phyloP scores from a whole-genome alignment of 805 yeast species.

The Sungouiozyma ichnusensis region DNA sequence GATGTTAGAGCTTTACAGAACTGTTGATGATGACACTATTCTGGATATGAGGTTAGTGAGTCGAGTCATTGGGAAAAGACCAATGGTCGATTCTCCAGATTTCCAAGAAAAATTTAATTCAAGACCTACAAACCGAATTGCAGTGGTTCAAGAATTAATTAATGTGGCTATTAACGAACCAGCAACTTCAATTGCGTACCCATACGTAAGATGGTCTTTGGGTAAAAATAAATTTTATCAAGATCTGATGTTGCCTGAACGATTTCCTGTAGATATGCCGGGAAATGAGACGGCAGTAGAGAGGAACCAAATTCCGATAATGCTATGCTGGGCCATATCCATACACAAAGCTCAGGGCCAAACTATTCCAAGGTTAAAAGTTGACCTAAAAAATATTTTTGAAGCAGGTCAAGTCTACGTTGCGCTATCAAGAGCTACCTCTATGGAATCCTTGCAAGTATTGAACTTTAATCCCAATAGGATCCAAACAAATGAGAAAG shows the following conservation, averaged over 20 bases:
- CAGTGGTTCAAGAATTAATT: constrained; percentile 10
- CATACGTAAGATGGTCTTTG: constrained; percentile 28
- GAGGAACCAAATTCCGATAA: constrained; percentile 56
- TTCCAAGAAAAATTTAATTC: constrained; percentile 18
- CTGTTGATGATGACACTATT: constrained; percentile 21
- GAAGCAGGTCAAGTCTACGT: constrained; percentile 82
- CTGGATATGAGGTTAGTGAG: constrained; percentile 27
- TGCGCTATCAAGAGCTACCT: constrained; percentile 69
- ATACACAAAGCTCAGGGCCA: constrained; percentile 84
- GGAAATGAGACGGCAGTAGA: constrained; percentile 25
- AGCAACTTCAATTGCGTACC: constrained; percentile 15
- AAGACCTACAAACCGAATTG: constrained; percentile 13
- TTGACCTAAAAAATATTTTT: constrained; percentile 54
- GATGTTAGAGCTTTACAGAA: constrained; percentile 17
- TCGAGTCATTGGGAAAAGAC: constrained; percentile 21
- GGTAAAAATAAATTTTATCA: constrained; percentile 19
- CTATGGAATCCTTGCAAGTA: constrained; percentile 54
- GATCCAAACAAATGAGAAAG: constrained; percentile 51
- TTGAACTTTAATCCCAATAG: constrained; percentile 45
- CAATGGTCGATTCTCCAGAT: constrained; percentile 16
- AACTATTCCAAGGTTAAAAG: constrained; percentile 59
- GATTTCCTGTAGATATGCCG: constrained; percentile 32
- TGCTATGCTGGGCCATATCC: constrained; percentile 74
- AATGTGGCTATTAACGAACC: constrained; percentile 14
- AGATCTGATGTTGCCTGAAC: constrained; percentile 30